Conservation (phyloP, 2,329 filamentous ascomycete species). For the Talaromyces piceae region DNA sequence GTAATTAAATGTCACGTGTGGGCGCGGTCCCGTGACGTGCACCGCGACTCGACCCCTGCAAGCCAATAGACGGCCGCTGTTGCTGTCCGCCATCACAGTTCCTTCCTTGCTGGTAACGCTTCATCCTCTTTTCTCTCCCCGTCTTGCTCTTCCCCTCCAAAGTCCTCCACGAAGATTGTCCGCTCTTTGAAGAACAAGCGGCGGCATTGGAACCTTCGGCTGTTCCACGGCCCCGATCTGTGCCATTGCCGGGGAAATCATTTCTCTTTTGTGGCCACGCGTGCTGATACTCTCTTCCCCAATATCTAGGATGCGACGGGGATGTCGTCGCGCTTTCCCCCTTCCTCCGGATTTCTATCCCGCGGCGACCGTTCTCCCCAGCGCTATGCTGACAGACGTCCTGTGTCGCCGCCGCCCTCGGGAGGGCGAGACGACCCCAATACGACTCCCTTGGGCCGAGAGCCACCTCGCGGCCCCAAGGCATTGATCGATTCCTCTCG, state of each 20-base stretch:
- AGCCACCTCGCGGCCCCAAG: constrained; percentile 76
- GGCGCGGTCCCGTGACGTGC: constrained; percentile 6
- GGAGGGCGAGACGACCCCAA: constrained; percentile 52
- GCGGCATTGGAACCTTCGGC: not conserved
- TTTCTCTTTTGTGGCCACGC: constrained; percentile 7
- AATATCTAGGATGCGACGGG: constrained; percentile 31
- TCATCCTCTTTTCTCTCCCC: not conserved
- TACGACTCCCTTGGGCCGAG: constrained; percentile 52
- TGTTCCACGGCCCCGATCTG: not conserved
- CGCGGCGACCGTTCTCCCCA: constrained; percentile 61
- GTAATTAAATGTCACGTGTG: constrained; percentile 10
- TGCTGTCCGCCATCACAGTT: not conserved
- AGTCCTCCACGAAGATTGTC: too few relatives aligned
- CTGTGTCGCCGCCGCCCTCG: constrained; percentile 51
- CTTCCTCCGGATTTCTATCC: constrained; percentile 55
- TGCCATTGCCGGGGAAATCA: not conserved
- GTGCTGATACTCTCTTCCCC: not conserved
- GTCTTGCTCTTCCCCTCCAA: not conserved
- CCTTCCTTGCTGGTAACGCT: not conserved
- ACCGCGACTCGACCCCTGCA: not conserved
- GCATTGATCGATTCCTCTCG: constrained; percentile 64
- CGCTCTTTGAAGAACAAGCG: not conserved
- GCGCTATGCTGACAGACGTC: constrained; percentile 63
- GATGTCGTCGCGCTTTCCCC: constrained; percentile 54
- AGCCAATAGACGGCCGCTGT: constrained; percentile 3